Evolutionary conservation across 208 protist species (phyloP), one percentile per base, ranked within the genome.

Genomic region (Porcisia deanei): DNA sequence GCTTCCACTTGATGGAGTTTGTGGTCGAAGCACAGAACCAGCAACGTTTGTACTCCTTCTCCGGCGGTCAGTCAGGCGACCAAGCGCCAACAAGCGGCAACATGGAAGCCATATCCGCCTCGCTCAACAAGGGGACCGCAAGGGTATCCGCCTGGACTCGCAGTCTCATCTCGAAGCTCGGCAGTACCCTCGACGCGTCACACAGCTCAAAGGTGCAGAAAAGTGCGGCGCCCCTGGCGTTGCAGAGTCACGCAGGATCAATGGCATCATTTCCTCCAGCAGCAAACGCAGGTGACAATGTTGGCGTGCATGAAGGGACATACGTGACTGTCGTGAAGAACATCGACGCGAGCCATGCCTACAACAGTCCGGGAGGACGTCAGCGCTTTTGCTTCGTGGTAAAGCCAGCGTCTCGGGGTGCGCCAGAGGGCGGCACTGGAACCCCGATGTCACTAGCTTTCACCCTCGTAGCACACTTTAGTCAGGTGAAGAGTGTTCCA

Each of bases 261-360:
- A 12, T 9, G 45, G 9, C 45, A 49, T 49, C 45, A 9, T 12
- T 9, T 49, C 45, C 45, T 9, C 45, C 45, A 3, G 45, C 3
- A 49, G 9, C 45, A 49, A 49, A 9, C 45, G 45, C 47, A 52
- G 47, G 47, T 18, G 34, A 34, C 49, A 22, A 65, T 39, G 68
- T 20, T 30, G 47, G 52, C 22, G 57, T 83, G 47, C 68, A 65
- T 25, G 76, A 83, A 52, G 83, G 80, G 30, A 43, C 41, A 30
- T 92, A 90, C 72, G 34, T 54, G 37, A 79, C 82, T 16, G 80
- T 84, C n/a, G 49, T 84, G 45, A 81, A 75, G 25, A 67, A 73
- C 47, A 80, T 90, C 18, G 88, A 93, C 57, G 76, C 79, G 16
- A 89, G 84, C 64, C 86, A 93, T 53, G 88, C 86, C 25, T 93